Base-by-base conservation (phyloP, 164 flowering plant genomes). In the Vitis riparia region DNA sequence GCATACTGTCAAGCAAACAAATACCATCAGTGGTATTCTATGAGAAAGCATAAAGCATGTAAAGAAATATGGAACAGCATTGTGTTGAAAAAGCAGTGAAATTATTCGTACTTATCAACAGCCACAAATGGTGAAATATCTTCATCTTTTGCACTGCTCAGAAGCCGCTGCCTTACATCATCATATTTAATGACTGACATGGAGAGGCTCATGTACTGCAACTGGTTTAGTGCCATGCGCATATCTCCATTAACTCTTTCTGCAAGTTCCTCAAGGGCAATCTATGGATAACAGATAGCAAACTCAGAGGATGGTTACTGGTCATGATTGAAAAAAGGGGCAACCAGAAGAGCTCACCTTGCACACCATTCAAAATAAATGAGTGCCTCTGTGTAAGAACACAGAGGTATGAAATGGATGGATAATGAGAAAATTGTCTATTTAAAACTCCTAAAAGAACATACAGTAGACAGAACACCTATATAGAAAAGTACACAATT, bases 81-180 rank as follows among this genome's bases (percentile, higher is more conserved):
- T 37, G 44, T 37, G 44, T 37, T 5, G 44, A 37, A 37, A 37
- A 8, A 37, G 44, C 5, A 56, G 27, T 15, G 3, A 48, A 50
- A 12, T 58, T 23, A 53, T 53, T 32, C 86, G 77, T 94, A 94
- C 99, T 94, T 92, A 62, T 93, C 98, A 75, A 95, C 98, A 74
- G 99, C 99, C 10, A 92, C 82, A 71, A 95, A 95, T n/a, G 99
- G 99, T 65, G 98, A 91, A 58, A 95, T 93, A 74, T 93, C 99
- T 89, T 91, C 97, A 83, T 95, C 99, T 66, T 95, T 95, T 17
- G 90, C 78, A 82, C 93, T 95, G 80, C 79, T 85, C 59, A 87
- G 90, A 76, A 95, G 89, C n/a, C 98, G 98, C 52, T 84, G 80
- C 72, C 90, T 86, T 27, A 95, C 75, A 75, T 93, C 97, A 84